Base-by-base conservation (phyloP, 495 filamentous ascomycete species). In the Aspergillus diversus region DNA sequence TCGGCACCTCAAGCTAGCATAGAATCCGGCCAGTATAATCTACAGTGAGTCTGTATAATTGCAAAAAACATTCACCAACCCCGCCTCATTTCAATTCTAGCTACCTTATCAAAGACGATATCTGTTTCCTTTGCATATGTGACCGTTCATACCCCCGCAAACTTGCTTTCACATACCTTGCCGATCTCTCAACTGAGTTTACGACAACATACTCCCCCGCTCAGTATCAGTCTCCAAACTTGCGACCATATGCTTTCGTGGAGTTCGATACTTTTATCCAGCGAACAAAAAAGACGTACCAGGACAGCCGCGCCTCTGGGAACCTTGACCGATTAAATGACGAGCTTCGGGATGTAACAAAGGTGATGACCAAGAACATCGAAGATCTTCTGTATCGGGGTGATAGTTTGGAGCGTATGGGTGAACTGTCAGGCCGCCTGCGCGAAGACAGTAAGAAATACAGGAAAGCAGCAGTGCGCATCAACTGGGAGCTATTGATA, bases 301-400 rank as follows among this genome's bases (percentile, higher is more conserved):
- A 95, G 68, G 94, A 98, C 73, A 88, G 87, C 57, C 90, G 96
- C 60, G 95, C 96, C 5, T 88, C 90, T 6, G 80, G 83, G 63
- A 97, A 97, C 74, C 83, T 97, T 47, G 91, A 92, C 73, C 91
- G 91, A 69, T 77, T 97, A 64, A 97, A 97, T 69, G 91, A 97
- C 72, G 95, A 99, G 81, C 84, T 99, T 48, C 88, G 92, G 69
- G 95, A 98, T 83, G 95, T 99, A 56, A 97, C 95, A 13, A 92
- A 96, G 76, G 93, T 98, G 66, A 99, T 99, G 95, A 98, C 95
- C 35, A 99, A 98, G 85, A 99, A 99, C 75, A 99, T 99, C 70
- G 95, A 99, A 80, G 95, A 99, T 74, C 76, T 99, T 71, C 75
- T 99, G 60, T 99, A 99, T 71, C 83, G 95, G 57, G 95, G 95